Conservation (phyloP, 2,329 filamentous ascomycete species). For the Beauveria bassiana region DNA sequence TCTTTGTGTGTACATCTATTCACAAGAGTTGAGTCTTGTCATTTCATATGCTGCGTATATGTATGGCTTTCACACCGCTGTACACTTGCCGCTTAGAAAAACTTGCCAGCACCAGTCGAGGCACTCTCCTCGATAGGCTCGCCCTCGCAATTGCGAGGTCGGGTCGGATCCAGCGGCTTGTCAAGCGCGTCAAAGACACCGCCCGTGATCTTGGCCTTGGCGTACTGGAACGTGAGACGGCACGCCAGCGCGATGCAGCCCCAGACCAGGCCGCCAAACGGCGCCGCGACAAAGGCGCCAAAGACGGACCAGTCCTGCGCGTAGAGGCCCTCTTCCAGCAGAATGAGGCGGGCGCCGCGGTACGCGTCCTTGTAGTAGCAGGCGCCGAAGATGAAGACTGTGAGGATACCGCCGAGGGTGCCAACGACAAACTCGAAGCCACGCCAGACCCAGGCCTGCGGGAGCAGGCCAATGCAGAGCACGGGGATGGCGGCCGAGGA, state of each 20-base stretch:
- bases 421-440: conserved; percentile 76
- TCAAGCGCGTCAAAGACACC: conserved; percentile 61
- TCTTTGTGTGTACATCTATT: background rate
- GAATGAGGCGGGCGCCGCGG: conserved; percentile 57
- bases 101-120: conserved; percentile 39
- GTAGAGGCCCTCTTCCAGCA: conserved; percentile 68
- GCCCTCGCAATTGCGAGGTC: conserved; percentile 22
- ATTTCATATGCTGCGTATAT: too few relatives aligned
- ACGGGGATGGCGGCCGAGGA: conserved; percentile 70
- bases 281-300: conserved; percentile 74
- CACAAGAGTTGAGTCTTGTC: background rate
- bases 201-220: conserved; percentile 49
- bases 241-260: conserved; percentile 54
- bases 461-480: conserved; percentile 62
- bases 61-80: background rate
- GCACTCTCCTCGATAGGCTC: conserved; percentile 20
- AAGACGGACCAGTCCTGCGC: conserved; percentile 73
- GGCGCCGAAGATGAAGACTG: conserved; percentile 73
- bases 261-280: conserved; percentile 67
- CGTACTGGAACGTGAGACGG: conserved; percentile 52
- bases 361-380: conserved; percentile 66
- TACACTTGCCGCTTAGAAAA: conserved; percentile 34
- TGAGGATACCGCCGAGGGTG: conserved; percentile 68
- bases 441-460: conserved; percentile 67
- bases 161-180: conserved; percentile 29